These are phyloP conservation scores for Rhododendron mucronatum DNA, from an alignment of 148 eudicot genomes.

Conservation along the genomic window DNA sequence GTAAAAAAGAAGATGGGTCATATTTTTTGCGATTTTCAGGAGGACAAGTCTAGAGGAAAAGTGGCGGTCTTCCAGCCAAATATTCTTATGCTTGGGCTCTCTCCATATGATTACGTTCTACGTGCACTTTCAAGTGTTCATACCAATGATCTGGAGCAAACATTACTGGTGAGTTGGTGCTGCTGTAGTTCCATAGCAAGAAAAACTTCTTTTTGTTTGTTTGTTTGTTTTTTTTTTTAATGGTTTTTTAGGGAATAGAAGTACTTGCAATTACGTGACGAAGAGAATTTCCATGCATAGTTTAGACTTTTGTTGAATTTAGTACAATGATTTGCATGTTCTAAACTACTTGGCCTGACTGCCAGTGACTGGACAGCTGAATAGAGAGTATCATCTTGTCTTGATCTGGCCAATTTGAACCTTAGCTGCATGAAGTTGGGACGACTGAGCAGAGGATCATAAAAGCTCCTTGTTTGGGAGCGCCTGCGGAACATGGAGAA, in stretches of 20 bases:
- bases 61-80: constrained; percentile 59
- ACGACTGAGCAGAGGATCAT: not conserved
- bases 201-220: not conserved
- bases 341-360: not conserved
- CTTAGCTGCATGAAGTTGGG: not conserved
- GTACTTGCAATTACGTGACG: not conserved
- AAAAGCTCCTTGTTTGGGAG: not conserved
- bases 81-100: constrained; percentile 75
- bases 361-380: not conserved
- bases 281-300: not conserved
- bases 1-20: not conserved
- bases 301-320: constrained; percentile 1
- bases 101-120: constrained; percentile 79
- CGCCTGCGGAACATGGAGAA: not conserved
- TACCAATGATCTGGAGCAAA: constrained; percentile 93
- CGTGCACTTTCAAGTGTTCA: constrained; percentile 80
- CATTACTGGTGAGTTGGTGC: constrained; percentile 63
- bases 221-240: not conserved
- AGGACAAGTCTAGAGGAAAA: constrained; percentile 61
- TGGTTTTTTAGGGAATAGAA: not conserved
- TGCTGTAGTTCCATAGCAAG: not conserved
- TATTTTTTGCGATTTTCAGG: constrained; percentile 44
- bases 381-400: not conserved
- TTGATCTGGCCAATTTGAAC: not conserved
- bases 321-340: not conserved